A percentile compares a stretch with the other conserved stretches of the same genome.
phyloP scores from a whole-genome alignment of 164 flowering plant species.

The Tetracentron sinense region DNA sequence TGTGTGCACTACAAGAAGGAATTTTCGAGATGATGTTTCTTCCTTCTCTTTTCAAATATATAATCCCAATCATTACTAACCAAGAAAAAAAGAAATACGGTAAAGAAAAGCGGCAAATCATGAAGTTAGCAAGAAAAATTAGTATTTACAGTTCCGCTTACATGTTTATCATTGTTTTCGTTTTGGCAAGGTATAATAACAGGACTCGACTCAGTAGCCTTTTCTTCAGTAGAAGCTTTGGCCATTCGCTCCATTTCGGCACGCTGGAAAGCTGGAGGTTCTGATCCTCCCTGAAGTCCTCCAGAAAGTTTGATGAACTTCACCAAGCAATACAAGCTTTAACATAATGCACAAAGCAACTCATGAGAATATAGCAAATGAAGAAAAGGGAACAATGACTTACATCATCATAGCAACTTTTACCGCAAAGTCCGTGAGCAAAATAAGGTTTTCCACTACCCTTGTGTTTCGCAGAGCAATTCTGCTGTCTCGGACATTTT shows the following conservation, averaged over 20 bases:
- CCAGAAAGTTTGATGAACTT: conserved; percentile 66
- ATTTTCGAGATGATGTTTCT: too few relatives aligned
- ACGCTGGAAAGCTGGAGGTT: conserved; percentile 89
- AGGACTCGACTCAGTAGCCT: conserved; percentile 4
- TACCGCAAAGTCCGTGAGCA: conserved; percentile 73
- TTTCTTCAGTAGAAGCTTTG: conserved; percentile 27
- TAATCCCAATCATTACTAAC: too few relatives aligned
- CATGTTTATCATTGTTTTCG: conserved; percentile 6
- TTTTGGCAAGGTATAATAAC: not conserved
- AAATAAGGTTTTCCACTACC: conserved; percentile 35
- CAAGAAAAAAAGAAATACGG: not conserved
- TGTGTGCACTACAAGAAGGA: too few relatives aligned
- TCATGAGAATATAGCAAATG: conserved; percentile 1
- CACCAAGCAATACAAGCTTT: conserved; percentile 18
- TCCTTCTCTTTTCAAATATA: too few relatives aligned
- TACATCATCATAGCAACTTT: conserved; percentile 63
- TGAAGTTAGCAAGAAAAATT: too few relatives aligned
- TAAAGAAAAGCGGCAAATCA: not conserved
- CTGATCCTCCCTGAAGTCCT: conserved; percentile 74
- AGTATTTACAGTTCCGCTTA: not conserved
- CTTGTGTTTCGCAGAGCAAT: conserved; percentile 73
- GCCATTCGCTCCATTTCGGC: conserved; percentile 64
- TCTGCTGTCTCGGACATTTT: conserved; percentile 32
- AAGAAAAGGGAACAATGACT: conserved; percentile 11
- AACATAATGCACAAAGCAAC: not conserved